Evolutionary conservation across 768 basidiomycete genomes (phyloP).

Genomic region (Termitomyces sp.): DNA sequence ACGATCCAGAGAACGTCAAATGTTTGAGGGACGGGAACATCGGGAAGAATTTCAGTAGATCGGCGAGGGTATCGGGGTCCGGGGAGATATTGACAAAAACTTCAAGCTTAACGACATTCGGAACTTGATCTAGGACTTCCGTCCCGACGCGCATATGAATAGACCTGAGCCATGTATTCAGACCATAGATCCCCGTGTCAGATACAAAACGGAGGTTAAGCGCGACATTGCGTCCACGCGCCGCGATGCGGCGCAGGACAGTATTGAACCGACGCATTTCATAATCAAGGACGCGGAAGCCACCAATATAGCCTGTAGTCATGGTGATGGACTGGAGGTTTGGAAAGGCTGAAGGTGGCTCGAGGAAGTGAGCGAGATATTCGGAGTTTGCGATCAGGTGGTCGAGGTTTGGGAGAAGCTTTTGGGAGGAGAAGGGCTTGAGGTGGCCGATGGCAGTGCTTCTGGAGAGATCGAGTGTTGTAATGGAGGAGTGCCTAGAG

Average conservation of each 20-base stretch:
- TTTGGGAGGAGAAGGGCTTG: neutral
- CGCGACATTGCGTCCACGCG: neutral
- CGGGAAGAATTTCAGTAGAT: neutral
- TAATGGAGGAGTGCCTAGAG: conserved; percentile 17
- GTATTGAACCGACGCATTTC: neutral
- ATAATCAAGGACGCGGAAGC: neutral
- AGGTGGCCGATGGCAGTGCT: conserved; percentile 8
- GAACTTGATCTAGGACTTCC: neutral
- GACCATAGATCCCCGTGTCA: neutral
- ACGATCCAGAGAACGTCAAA: neutral
- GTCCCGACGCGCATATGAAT: neutral
- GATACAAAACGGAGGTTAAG: conserved; percentile 8
- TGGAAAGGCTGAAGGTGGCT: conserved; percentile 5
- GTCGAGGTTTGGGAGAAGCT: conserved; percentile 8
- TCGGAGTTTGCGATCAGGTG: conserved; percentile 9
- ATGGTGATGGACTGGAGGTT: conserved; percentile 1
- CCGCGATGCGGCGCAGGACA: conserved; percentile 2
- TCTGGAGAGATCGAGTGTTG: conserved; percentile 14
- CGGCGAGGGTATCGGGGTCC: neutral
- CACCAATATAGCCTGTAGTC: neutral
- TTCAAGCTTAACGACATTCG: conserved; percentile 1
- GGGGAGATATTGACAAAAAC: conserved; percentile 2
- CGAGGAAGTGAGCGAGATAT: conserved; percentile 9
- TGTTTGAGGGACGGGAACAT: conserved; percentile 2
- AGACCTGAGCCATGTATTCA: neutral